Conservation (phyloP, 257 asterid genomes). For the Solanum tacnaense region DNA sequence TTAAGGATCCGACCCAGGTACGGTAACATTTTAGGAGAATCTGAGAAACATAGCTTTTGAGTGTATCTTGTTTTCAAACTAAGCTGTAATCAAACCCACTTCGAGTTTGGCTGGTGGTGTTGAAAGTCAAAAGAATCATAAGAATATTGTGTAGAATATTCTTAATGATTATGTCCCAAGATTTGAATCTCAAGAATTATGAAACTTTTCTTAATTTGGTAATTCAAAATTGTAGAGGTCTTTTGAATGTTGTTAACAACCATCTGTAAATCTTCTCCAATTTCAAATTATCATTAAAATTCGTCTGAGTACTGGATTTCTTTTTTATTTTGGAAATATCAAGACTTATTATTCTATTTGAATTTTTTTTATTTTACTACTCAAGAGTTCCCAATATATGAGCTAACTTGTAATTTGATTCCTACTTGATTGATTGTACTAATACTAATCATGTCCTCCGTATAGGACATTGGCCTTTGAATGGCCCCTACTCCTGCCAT, state of each 20-base stretch:
- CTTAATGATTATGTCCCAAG: neutral
- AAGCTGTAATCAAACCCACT: neutral
- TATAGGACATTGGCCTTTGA: neutral
- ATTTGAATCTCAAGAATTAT: neutral
- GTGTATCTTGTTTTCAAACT: neutral
- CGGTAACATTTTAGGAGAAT: neutral
- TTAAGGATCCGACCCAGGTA: neutral
- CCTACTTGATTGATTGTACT: neutral
- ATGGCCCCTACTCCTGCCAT: neutral
- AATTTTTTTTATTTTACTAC: neutral
- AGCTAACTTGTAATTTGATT: neutral
- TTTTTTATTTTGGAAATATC: neutral
- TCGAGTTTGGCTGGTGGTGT: neutral
- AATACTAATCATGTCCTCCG: neutral
- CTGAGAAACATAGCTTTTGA: neutral
- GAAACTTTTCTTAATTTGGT: neutral
- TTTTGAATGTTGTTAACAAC: neutral
- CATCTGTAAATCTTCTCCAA: neutral
- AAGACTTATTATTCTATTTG: neutral
- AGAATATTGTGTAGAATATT: neutral
- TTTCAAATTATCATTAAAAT: neutral
- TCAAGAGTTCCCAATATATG: neutral
- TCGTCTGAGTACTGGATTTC: neutral
- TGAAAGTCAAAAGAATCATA: neutral
- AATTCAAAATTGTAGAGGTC: neutral